Percentiles rank a stretch among this genome's conserved stretches.
These are phyloP conservation scores for Porpolomopsis calyptriformis DNA, from an alignment of 768 basidiomycete species.

Conservation along the genomic window DNA sequence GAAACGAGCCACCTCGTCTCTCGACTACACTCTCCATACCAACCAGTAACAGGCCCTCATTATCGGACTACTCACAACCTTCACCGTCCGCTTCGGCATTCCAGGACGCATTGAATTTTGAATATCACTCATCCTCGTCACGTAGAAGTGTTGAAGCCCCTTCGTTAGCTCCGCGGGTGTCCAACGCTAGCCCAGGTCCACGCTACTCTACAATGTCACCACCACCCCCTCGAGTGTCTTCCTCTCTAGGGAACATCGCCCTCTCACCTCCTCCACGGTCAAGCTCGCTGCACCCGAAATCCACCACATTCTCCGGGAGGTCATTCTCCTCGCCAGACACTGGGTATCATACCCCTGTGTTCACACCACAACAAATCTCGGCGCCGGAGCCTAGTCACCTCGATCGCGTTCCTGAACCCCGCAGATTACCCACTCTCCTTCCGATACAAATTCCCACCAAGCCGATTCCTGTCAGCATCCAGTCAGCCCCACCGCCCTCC, in stretches of 20 bases:
- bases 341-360: constrained; percentile 7
- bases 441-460: constrained; percentile 38
- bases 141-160: constrained; percentile 18
- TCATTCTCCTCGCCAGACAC: constrained; percentile 1
- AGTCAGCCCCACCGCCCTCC: constrained; percentile 53
- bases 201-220: constrained; percentile 38
- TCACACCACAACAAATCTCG: no score
- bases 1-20: constrained; percentile 28
- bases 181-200: constrained; percentile 20
- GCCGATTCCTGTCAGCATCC: constrained; percentile 34
- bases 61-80: constrained; percentile 58
- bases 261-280: constrained; percentile 48
- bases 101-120: constrained; percentile 42
- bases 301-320: background rate
- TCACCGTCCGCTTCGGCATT: constrained; percentile 80
- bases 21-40: constrained; percentile 43
- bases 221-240: constrained; percentile 53
- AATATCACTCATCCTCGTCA: constrained; percentile 18
- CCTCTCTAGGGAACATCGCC: constrained; percentile 44
- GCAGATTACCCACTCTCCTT: constrained; percentile 21
- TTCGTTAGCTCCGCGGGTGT: constrained; percentile 7
- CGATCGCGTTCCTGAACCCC: constrained; percentile 28
- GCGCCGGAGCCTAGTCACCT: constrained; percentile 36
- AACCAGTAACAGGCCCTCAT: constrained; percentile 39
- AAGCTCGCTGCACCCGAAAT: constrained; percentile 17